Evolutionary conservation across 352 stramenopile genomes (phyloP), one percentile per base, ranked within the genome.

Genomic region (Phytopythium delawarense): DNA sequence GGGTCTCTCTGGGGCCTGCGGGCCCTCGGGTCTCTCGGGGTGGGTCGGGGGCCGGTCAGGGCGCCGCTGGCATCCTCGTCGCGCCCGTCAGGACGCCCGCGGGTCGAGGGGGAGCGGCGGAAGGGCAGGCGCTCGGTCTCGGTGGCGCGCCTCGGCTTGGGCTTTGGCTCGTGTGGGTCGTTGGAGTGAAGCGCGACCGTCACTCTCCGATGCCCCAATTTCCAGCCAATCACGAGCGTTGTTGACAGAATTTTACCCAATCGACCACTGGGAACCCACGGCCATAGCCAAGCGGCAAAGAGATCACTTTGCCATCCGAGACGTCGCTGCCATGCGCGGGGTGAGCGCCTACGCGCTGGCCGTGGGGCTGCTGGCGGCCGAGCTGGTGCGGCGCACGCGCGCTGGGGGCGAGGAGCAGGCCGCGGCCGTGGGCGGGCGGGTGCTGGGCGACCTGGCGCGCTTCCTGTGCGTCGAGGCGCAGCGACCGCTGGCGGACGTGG

Each of bases 391-490:
- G 1, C 77, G 80, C 56, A 71, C 61, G 75, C 69, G n/a, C 52
- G 72, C 18, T 52, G 60, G 0, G 63, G 69, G 4, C 30, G 76
- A 13, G 59, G 66, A 18, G 8, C 16, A 18, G 23, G 66, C 62
- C 46, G 61, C 59, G 1, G 16, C 6, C 28, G 15, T n/a, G 73
- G 59, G 30, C 65, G 65, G 37, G 30, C 66, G 57, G 12, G 64
- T 80, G 35, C 66, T 89, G 20, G 77, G 81, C 32, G 66, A 57
- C 2, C 64, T 91, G 20, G 78, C 74, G 28, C 67, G 68, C 39
- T 89, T 91, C 59, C 71, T 91, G 15, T 64, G 71, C 18, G 49
- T 59, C 54, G 82, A 92, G 62, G 74, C 89, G 50, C 78, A 89
- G 55, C 71, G 74, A 6, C 79, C 81, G 2, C 42, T 66, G 46